Evolutionary conservation across 2,329 filamentous ascomycete genomes (phyloP), one percentile per base, ranked within the genome.

Genomic region (Aspergillus sp.): DNA sequence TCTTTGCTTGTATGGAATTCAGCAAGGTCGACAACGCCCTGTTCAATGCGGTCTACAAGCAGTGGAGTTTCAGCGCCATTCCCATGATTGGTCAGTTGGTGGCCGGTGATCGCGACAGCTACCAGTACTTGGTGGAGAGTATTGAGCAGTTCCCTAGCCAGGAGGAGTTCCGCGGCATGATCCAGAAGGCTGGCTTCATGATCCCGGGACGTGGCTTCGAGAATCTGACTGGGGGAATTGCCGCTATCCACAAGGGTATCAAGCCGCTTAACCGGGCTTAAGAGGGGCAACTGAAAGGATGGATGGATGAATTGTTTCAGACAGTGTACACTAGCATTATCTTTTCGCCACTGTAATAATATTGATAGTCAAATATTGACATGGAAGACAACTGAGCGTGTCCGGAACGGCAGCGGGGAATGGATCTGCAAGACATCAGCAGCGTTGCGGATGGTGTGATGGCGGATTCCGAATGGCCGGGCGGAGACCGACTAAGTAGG

Each of bases 101-200:
- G 15, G 94, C 95, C 1, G 92, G 91, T 6, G 96, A 99, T 75
- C 84, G 94, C 59, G 94, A 96, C 72, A 96, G 92, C 75, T 99
- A 99, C 77, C 95, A 99, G 82, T 99, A 99, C 78, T 83, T 99
- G 8, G 95, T 99, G 8, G 95, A 99, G 83, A 97, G 93, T 77
- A 99, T 99, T 76, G 93, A 97, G 78, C 83, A 86, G 51, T 98
- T 98, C 74, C 96, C 95, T 0, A 89, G 82, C 67, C 96, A 99
- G 81, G 84, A 87, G 55, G 87, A 91, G 66, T 99, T 96, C 73
- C 85, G 88, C 65, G 83, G 86, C 36, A 79, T 79, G 77, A 79
- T 79, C 61, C 73, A 76, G 64, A 73, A 75, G 62, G 94, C 91
- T 3, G 94, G 94, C 1, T 99, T 99, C 72, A 81, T 90, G 64